Evolutionary conservation across 371 early-diverging fungal genomes (phyloP), one percentile per base, ranked within the genome.

Genomic region (Mucor velutinosus): DNA sequence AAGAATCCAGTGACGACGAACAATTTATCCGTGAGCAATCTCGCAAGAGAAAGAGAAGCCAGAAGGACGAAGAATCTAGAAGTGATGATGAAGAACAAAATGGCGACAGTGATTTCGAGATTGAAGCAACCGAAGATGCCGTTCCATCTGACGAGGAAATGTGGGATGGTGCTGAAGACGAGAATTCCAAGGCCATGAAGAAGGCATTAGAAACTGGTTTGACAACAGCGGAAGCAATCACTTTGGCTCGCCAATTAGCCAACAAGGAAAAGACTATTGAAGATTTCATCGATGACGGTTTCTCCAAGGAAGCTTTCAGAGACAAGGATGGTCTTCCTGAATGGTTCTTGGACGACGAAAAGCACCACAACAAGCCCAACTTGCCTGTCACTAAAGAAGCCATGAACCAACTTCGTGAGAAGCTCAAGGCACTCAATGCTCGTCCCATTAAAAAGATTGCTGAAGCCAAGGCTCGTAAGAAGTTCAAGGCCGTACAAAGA

Each of bases 391-490:
- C 98, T 33, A 97, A 97, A 78, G 98, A 99, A 81, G 97, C 98
- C 4, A 92, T 97, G 47, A 81, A 91, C 39, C 87, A 92, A 57
- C 85, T 97, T 59, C 80, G 86, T 69, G 92, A 93, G 39, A 89
- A 91, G 63, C 83, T 94, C 70, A 87, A 87, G 76, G 96, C 93
- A 7, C 76, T 99, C 66, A 92, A 98, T 79, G 97, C 96, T 12
- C 93, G 97, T 41, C 97, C 98, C 21, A 97, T 98, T 80, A 98
- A 98, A 80, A 99, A 98, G 90, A 92, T 98, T 35, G 94, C 94
- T n/a, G 99, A 99, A 83, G 98, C 99, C 58, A 97, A 97, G 86
- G 95, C 94, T 41, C 88, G 99, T 65, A 97, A 98, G 87, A 94
- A 96, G 91, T 80, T 92, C 76, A 87, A 82, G 76, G 86, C 88